These are phyloP conservation scores for Bullera alba DNA, from an alignment of 768 basidiomycete genomes.

Conservation along the genomic window DNA sequence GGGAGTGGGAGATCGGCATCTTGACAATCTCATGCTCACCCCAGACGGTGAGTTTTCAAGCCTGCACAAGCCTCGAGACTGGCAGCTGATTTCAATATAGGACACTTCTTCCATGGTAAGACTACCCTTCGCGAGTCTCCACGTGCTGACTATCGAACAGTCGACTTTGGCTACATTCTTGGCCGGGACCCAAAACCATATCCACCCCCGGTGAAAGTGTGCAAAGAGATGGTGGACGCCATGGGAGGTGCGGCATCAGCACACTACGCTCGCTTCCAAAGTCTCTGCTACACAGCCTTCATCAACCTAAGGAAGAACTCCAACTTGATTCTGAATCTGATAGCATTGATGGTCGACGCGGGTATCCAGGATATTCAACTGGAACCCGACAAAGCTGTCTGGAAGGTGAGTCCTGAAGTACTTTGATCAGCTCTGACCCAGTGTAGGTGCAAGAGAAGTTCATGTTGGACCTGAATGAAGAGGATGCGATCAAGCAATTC, in stretches of 20 bases:
- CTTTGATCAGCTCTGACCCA: neutral
- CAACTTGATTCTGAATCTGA: conserved; percentile 91
- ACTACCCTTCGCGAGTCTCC: neutral
- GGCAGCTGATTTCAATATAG: conserved; percentile 49
- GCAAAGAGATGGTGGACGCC: conserved; percentile 98
- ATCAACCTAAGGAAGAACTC: conserved; percentile 92
- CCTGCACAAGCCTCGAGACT: neutral
- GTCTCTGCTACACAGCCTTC: conserved; percentile 95
- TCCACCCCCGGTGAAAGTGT: conserved; percentile 95
- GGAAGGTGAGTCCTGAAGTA: conserved; percentile 45
- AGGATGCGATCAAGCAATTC: conserved; percentile 95
- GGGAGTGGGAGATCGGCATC: conserved; percentile 92
- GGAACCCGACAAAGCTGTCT: conserved; percentile 51
- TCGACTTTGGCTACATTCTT: conserved; percentile 97
- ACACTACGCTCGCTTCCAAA: conserved; percentile 95
- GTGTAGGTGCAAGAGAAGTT: conserved; percentile 91
- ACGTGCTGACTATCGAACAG: conserved; percentile 51
- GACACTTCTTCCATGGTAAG: conserved; percentile 93
- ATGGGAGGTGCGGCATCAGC: conserved; percentile 96
- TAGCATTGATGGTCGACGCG: conserved; percentile 93
- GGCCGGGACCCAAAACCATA: conserved; percentile 97
- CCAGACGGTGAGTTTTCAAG: conserved; percentile 63
- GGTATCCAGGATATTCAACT: conserved; percentile 95
- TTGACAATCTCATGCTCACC: conserved; percentile 86
- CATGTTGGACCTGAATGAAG: conserved; percentile 84